Conservation (phyloP, 2,329 filamentous ascomycete genomes). For the Nothomitra cinnamomea region DNA sequence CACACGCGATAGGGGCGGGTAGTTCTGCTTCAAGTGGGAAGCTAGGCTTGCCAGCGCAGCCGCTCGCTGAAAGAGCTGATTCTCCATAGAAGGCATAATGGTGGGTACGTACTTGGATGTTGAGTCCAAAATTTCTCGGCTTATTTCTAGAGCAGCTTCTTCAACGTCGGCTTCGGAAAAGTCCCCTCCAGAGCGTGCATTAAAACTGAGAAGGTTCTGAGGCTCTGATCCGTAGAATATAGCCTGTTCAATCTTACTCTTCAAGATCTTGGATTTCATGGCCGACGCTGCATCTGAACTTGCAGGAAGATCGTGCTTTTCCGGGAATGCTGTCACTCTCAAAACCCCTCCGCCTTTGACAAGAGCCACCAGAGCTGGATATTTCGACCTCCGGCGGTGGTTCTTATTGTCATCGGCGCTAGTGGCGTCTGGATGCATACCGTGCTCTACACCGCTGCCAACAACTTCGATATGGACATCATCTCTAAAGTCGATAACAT, state of each 20-base stretch:
- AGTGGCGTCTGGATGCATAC: neutral
- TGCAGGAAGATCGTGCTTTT: constrained; percentile 10
- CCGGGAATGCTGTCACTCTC: constrained; percentile 29
- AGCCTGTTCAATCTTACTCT: constrained; percentile 82
- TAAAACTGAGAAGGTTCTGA: constrained; percentile 78
- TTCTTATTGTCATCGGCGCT: constrained; percentile 1
- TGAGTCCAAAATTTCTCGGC: constrained; percentile 65
- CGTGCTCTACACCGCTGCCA: constrained; percentile 31
- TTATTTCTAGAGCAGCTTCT: constrained; percentile 60
- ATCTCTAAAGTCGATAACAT: constrained; percentile 61
- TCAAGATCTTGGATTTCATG: constrained; percentile 20
- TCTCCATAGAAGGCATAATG: constrained; percentile 58
- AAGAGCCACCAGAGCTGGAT: constrained; percentile 33
- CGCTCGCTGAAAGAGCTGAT: constrained; percentile 58
- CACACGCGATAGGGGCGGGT: constrained; percentile 44
- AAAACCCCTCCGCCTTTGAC: constrained; percentile 40
- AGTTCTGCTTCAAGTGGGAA: constrained; percentile 48
- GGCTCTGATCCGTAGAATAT: constrained; percentile 77
- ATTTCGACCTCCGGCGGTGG: constrained; percentile 15
- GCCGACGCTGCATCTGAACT: neutral
- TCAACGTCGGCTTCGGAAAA: constrained; percentile 58
- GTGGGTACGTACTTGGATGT: constrained; percentile 57
- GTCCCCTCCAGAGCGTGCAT: constrained; percentile 44
- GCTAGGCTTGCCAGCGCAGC: constrained; percentile 62
- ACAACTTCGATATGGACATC: constrained; percentile 31